Percentiles rank a stretch among this genome's conserved stretches.
Conservation (phyloP, 306 rosid genomes). For the Pachyrhizus erosus region DNA sequence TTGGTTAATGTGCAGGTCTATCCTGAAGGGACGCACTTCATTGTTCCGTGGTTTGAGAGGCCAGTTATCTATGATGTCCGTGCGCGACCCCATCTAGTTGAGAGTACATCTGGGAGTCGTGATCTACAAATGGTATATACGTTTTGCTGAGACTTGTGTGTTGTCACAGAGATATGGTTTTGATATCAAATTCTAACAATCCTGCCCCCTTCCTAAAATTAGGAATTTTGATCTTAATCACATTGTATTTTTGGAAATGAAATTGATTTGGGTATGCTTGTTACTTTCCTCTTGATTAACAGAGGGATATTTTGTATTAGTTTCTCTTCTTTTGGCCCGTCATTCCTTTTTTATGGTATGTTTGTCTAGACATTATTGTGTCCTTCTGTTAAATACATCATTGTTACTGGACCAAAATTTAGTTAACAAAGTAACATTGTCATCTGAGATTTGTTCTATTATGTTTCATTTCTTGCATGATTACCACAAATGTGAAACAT, state of each 20-base stretch:
- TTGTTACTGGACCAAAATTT: neutral
- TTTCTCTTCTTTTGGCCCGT: neutral
- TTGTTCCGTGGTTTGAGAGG: constrained; percentile 91
- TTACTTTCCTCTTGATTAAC: neutral
- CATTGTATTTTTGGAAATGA: neutral
- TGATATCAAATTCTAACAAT: neutral
- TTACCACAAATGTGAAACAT: neutral
- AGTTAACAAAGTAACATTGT: neutral
- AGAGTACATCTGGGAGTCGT: constrained; percentile 82
- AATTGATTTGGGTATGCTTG: neutral
- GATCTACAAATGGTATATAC: constrained; percentile 81
- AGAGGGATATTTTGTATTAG: neutral
- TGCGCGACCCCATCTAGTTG: constrained; percentile 71
- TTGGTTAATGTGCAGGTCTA: constrained; percentile 67
- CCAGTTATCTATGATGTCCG: constrained; percentile 91
- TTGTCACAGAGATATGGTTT: neutral
- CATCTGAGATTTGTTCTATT: neutral
- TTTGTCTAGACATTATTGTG: neutral
- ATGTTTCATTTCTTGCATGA: constrained; percentile 18
- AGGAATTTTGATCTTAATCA: too few species aligned
- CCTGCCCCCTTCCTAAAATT: too few species aligned
- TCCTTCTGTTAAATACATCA: neutral
- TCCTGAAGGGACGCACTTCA: constrained; percentile 89
- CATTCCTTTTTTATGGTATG: neutral
- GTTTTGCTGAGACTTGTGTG: neutral